These are phyloP conservation scores for Persicaria maculosa DNA, from an alignment of 148 eudicot genomes.

Conservation along the genomic window DNA sequence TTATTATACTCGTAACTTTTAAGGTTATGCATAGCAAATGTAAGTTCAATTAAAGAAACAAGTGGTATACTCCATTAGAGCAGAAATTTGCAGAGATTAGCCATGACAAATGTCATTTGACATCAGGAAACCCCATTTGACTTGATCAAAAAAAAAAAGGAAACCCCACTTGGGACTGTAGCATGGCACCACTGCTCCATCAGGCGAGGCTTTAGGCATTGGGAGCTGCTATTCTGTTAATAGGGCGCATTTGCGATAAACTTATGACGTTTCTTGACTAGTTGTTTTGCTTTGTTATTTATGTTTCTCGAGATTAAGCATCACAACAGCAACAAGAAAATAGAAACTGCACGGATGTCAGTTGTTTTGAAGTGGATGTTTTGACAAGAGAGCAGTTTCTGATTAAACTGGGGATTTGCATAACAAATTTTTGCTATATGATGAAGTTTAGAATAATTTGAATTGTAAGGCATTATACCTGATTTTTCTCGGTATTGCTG, in stretches of 20 bases:
- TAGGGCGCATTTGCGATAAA: background rate
- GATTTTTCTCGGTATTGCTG: slow-evolving; percentile 31
- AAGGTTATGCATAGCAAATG: background rate
- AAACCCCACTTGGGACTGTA: background rate
- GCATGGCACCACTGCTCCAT: background rate
- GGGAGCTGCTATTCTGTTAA: background rate
- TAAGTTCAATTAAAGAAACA: background rate
- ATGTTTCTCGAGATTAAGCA: background rate
- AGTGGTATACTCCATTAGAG: background rate
- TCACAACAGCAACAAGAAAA: background rate
- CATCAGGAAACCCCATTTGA: too few species aligned
- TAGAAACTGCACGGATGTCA: slow-evolving; percentile 1
- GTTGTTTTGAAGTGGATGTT: background rate
- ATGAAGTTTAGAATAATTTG: background rate
- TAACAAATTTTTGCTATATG: background rate
- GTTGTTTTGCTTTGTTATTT: background rate
- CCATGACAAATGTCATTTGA: background rate
- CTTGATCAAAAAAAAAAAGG: too few species aligned
- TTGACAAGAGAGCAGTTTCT: background rate
- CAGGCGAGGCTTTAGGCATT: background rate
- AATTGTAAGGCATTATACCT: slow-evolving; percentile 22
- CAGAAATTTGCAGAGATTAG: background rate
- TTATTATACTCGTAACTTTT: background rate
- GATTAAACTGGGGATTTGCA: background rate
- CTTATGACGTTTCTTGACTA: background rate